These are phyloP conservation scores for Theileria annulata DNA, from an alignment of 169 alveolate species.

Conservation along the genomic window DNA sequence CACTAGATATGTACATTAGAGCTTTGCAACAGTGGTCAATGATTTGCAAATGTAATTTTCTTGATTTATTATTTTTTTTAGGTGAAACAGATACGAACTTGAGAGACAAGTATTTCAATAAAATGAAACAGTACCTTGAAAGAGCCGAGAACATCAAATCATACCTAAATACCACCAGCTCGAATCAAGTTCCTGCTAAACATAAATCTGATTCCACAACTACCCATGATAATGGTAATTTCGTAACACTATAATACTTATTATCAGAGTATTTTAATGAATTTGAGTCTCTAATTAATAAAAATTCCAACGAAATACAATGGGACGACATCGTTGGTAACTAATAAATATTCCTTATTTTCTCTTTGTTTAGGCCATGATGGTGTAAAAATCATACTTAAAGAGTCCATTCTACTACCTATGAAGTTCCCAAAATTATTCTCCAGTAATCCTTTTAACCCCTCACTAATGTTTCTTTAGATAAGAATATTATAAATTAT, in stretches of 20 bases:
- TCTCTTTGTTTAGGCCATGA: constrained; percentile 77
- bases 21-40: constrained; percentile 62
- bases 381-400: constrained; percentile 88
- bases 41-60: constrained; percentile 47
- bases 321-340: neutral
- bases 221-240: constrained; percentile 35
- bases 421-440: constrained; percentile 92
- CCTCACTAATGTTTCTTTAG: neutral
- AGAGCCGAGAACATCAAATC: constrained; percentile 73
- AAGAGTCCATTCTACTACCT: constrained; percentile 96
- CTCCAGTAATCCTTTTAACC: constrained; percentile 69
- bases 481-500: constrained; percentile 86
- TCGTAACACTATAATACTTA: constrained; percentile 6
- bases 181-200: neutral
- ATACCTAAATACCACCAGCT: constrained; percentile 30
- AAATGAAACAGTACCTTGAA: constrained; percentile 74
- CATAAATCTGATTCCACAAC: neutral
- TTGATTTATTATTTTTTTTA: neutral
- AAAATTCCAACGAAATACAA: neutral
- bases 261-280: neutral
- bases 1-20: constrained; percentile 47
- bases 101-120: constrained; percentile 66
- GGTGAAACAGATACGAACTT: constrained; percentile 70
- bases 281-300: neutral
- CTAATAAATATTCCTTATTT: neutral